These are phyloP conservation scores for Fusarium sp. DNA, from an alignment of 2,329 filamentous ascomycete species.

Conservation along the genomic window DNA sequence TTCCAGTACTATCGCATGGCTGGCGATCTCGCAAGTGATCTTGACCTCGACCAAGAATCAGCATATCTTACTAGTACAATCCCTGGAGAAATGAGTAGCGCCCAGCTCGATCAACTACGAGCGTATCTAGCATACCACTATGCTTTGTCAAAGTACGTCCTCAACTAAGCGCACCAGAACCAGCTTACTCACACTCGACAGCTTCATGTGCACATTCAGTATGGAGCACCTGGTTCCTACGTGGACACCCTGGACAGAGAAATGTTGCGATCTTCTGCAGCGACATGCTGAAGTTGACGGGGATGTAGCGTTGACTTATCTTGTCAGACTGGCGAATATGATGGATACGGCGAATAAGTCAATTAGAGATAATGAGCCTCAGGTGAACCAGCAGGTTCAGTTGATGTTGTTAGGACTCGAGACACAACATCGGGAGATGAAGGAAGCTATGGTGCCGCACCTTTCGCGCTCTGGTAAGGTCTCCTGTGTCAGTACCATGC, in stretches of 20 bases:
- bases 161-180: not conserved
- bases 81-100: constrained; percentile 8
- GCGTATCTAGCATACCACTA: constrained; percentile 62
- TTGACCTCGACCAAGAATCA: constrained; percentile 60
- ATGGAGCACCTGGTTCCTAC: constrained; percentile 46
- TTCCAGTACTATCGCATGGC: constrained; percentile 66
- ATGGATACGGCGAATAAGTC: constrained; percentile 54
- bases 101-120: constrained; percentile 58
- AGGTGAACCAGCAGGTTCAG: constrained; percentile 55
- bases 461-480: constrained; percentile 45
- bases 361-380: constrained; percentile 44
- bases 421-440: constrained; percentile 58
- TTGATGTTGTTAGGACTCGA: constrained; percentile 63
- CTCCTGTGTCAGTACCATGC: too few species aligned
- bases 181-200: constrained; percentile 42
- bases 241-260: constrained; percentile 58
- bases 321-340: constrained; percentile 57
- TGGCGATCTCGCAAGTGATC: constrained; percentile 61
- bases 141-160: constrained; percentile 55
- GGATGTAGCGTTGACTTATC: constrained; percentile 59
- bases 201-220: constrained; percentile 56
- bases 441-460: constrained; percentile 51
- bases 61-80: constrained; percentile 9
- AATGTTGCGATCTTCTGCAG: constrained; percentile 60
- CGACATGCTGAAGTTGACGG: constrained; percentile 51